Conservation (phyloP, 345 rosid species). For the Citrus sinensis region DNA sequence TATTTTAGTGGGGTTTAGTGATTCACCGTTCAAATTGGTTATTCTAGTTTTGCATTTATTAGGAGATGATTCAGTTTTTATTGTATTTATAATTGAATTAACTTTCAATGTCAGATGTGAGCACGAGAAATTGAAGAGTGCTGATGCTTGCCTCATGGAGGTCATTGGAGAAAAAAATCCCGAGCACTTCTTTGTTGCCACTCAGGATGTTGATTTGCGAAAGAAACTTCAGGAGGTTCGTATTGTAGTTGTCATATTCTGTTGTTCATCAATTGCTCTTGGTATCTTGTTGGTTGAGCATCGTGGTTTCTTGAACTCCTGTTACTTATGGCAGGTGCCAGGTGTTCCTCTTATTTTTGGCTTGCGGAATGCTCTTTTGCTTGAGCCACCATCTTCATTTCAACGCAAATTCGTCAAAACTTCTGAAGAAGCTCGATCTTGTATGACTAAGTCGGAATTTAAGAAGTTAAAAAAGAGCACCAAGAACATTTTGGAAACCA, state of each 20-base stretch:
- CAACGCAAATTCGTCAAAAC: conserved; percentile 57
- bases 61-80: background rate
- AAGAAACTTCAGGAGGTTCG: conserved; percentile 65
- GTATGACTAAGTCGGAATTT: conserved; percentile 47
- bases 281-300: background rate
- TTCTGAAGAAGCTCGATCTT: conserved; percentile 58
- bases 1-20: background rate
- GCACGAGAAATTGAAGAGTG: conserved; percentile 61
- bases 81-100: background rate
- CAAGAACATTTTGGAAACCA: conserved; percentile 27
- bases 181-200: conserved; percentile 82
- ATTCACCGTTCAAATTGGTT: background rate
- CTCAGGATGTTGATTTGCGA: conserved; percentile 74
- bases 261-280: background rate
- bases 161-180: conserved; percentile 56
- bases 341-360: conserved; percentile 79
- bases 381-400: conserved; percentile 72
- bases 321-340: conserved; percentile 49
- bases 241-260: background rate
- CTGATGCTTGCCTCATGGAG: conserved; percentile 66
- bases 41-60: background rate
- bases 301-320: background rate
- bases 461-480: conserved; percentile 43
- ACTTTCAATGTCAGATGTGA: conserved; percentile 54
- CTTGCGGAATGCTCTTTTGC: conserved; percentile 66